Conservation (phyloP, 345 rosid species). For the Geranium rotundifolium region DNA sequence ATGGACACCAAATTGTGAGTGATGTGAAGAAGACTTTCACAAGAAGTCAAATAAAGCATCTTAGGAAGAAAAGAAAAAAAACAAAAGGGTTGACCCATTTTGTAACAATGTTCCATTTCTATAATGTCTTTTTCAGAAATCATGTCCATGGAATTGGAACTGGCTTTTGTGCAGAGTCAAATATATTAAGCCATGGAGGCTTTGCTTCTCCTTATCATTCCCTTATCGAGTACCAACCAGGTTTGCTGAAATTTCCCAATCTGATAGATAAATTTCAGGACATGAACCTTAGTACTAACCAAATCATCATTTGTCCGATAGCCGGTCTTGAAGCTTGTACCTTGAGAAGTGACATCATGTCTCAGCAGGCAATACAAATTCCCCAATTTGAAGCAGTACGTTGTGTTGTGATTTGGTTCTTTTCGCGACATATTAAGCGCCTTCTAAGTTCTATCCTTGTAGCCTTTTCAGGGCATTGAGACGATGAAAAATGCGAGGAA, state of each 20-base stretch:
- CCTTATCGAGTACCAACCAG: conserved; percentile 19
- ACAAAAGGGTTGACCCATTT: not conserved
- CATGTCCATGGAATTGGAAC: conserved; percentile 8
- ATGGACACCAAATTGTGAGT: conserved; percentile 30
- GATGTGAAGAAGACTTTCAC: not conserved
- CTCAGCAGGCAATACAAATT: conserved; percentile 11
- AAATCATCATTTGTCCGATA: not conserved
- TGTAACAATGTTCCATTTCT: not conserved
- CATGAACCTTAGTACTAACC: not conserved
- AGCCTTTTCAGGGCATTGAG: conserved; percentile 11
- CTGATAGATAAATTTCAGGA: not conserved
- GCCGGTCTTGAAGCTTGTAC: conserved; percentile 17
- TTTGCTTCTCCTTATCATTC: conserved; percentile 20
- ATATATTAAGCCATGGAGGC: conserved; percentile 8
- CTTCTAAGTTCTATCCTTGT: not conserved
- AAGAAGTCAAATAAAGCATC: not conserved
- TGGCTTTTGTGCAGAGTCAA: conserved; percentile 22
- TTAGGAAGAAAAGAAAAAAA: too few species aligned
- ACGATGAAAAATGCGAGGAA: conserved; percentile 14
- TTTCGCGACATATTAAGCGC: not conserved
- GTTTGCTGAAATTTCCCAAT: conserved; percentile 12
- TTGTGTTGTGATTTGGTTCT: not conserved
- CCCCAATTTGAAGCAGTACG: conserved; percentile 17
- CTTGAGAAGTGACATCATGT: conserved; percentile 11
- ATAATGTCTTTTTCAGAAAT: not conserved